phyloP scores from a whole-genome alignment of 192 early-diverging fungal species.

The Rhizoclosmatium sp. region DNA sequence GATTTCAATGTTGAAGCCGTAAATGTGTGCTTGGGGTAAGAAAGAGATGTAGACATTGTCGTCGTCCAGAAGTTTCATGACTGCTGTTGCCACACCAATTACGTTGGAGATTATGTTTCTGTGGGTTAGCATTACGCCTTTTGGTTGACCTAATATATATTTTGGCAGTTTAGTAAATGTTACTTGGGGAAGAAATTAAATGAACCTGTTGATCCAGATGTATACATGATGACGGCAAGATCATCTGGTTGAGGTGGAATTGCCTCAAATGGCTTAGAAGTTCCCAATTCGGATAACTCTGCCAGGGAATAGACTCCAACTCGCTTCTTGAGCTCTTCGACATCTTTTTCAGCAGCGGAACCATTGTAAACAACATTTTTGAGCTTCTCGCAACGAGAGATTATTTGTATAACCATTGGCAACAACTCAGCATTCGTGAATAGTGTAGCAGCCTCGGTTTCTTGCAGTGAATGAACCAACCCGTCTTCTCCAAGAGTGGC shows the following conservation, averaged over 20 bases:
- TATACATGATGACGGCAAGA: constrained; percentile 83
- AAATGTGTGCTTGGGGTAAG: constrained; percentile 88
- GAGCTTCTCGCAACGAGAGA: constrained; percentile 63
- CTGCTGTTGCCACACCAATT: constrained; percentile 55
- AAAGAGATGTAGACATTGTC: constrained; percentile 58
- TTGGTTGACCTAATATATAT: not conserved
- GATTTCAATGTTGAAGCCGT: constrained; percentile 87
- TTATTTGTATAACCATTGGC: constrained; percentile 67
- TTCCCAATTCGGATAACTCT: constrained; percentile 70
- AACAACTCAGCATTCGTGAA: constrained; percentile 81
- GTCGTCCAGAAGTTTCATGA: not conserved
- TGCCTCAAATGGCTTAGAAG: constrained; percentile 59
- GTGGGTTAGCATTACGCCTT: constrained; percentile 85
- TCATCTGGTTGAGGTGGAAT: constrained; percentile 73
- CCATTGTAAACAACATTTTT: constrained; percentile 79
- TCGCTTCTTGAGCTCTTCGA: constrained; percentile 12
- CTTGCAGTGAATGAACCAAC: constrained; percentile 83
- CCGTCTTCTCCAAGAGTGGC: constrained; percentile 85
- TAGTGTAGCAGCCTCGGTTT: constrained; percentile 74
- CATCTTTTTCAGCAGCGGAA: constrained; percentile 49
- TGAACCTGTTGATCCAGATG: constrained; percentile 81
- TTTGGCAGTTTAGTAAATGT: no score
- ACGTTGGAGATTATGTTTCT: constrained; percentile 74
- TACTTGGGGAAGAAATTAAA: constrained; percentile 62
- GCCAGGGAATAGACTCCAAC: constrained; percentile 67